A percentile compares a stretch with the other conserved stretches of the same genome.
phyloP scores from a whole-genome alignment of 805 yeast species.

The Candida manassasensis region DNA sequence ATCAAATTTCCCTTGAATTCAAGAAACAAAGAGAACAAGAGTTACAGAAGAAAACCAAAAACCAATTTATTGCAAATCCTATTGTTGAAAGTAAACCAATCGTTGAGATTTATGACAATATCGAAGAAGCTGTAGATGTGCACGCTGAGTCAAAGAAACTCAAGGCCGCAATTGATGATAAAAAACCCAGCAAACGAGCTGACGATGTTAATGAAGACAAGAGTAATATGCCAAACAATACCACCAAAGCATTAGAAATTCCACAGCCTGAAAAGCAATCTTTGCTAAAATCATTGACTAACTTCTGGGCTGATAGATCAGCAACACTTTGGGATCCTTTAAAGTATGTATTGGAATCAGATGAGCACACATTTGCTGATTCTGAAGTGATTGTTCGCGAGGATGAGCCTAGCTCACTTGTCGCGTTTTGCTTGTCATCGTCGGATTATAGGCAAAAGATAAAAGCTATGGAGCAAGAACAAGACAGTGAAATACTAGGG shows the following conservation, averaged over 20 bases:
- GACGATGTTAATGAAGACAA: conserved; percentile 7
- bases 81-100: conserved; percentile 76
- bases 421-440: conserved; percentile 87
- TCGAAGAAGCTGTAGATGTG: conserved; percentile 76
- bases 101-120: conserved; percentile 85
- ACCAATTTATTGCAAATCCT: conserved; percentile 64
- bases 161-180: neutral
- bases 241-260: conserved; percentile 16
- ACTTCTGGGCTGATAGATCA: conserved; percentile 96
- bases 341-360: conserved; percentile 70
- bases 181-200: conserved; percentile 2
- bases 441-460: conserved; percentile 74
- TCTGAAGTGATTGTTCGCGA: conserved; percentile 91
- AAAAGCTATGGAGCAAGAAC: conserved; percentile 3
- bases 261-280: conserved; percentile 64
- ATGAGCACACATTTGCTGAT: conserved; percentile 91
- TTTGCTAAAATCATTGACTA: conserved; percentile 74
- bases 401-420: conserved; percentile 92
- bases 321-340: conserved; percentile 94
- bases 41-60: conserved; percentile 48
- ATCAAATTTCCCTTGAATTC: conserved; percentile 77
- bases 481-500: conserved; percentile 5
- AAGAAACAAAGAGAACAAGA: conserved; percentile 83
- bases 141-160: conserved; percentile 11
- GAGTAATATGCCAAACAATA: neutral